These are phyloP conservation scores for Cercospora sojina DNA, from an alignment of 2,329 filamentous ascomycete species.

Conservation along the genomic window DNA sequence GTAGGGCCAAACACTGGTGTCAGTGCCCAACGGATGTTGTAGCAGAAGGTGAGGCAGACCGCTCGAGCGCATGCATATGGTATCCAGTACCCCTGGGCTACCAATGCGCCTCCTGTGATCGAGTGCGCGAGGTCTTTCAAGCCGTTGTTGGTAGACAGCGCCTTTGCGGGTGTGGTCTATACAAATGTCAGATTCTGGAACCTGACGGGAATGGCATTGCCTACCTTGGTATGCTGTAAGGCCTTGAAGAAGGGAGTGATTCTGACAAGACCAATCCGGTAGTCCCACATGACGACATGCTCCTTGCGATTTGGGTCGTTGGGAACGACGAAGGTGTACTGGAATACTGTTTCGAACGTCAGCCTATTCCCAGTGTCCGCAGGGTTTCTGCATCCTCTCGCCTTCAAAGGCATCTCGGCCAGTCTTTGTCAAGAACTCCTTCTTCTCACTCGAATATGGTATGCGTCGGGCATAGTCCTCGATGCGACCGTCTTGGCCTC, in stretches of 20 bases:
- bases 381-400: constrained; percentile 43
- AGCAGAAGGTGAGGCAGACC: constrained; percentile 86
- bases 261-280: constrained; percentile 87
- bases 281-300: constrained; percentile 86
- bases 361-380: not conserved
- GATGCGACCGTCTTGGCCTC: constrained; percentile 43
- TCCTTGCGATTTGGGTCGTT: constrained; percentile 54
- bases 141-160: constrained; percentile 67
- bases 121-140: constrained; percentile 88
- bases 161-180: constrained; percentile 85
- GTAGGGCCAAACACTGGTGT: constrained; percentile 85
- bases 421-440: constrained; percentile 81
- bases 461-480: constrained; percentile 63
- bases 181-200: constrained; percentile 10
- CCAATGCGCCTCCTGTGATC: constrained; percentile 88
- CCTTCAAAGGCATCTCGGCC: constrained; percentile 86
- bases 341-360: constrained; percentile 60
- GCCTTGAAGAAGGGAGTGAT: constrained; percentile 96
- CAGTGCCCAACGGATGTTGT: constrained; percentile 75
- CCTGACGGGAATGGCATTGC: constrained; percentile 25
- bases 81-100: constrained; percentile 97
- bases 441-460: constrained; percentile 93
- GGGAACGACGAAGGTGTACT: constrained; percentile 76
- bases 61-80: constrained; percentile 83
- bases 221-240: constrained; percentile 80